A percentile compares a stretch with the other conserved stretches of the same genome.
Conservation (phyloP, 1,284 basidiomycete species). For the Tylopilus orsonianus region DNA sequence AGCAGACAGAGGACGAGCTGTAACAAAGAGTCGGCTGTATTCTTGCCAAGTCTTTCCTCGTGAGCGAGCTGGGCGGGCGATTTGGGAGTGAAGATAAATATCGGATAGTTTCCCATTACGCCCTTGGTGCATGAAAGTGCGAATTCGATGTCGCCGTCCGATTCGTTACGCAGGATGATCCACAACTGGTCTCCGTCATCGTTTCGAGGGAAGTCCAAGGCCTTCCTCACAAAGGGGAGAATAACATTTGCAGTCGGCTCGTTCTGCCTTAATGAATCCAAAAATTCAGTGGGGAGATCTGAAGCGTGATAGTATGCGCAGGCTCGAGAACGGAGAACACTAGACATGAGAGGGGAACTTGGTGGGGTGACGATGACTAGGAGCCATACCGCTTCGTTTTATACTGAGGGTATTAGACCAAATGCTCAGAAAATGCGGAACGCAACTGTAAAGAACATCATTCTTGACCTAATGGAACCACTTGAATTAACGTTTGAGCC, state of each 20-base stretch:
- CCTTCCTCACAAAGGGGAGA: constrained; percentile 44
- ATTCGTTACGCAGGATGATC: constrained; percentile 44
- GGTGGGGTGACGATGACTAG: constrained; percentile 1
- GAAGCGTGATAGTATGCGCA: constrained; percentile 12
- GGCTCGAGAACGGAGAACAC: constrained; percentile 1
- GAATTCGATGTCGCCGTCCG: constrained; percentile 43
- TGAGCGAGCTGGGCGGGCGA: constrained; percentile 31
- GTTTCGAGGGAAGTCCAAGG: constrained; percentile 14
- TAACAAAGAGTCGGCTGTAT: constrained; percentile 37
- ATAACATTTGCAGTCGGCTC: constrained; percentile 54
- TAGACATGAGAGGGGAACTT: constrained; percentile 15
- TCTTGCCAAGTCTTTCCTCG: constrained; percentile 17
- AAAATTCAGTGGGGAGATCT: constrained; percentile 37
- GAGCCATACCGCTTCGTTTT: constrained; percentile 8
- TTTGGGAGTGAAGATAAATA: constrained; percentile 51
- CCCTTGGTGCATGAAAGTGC: constrained; percentile 59
- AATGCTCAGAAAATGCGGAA: background rate
- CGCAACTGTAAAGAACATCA: background rate
- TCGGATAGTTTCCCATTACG: constrained; percentile 53
- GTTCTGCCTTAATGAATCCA: constrained; percentile 39
- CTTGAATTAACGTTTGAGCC: constrained; percentile 8
- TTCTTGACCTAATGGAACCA: constrained; percentile 1
- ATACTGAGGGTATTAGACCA: constrained; percentile 5
- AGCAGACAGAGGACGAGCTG: constrained; percentile 37
- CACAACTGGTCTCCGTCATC: constrained; percentile 43